These are phyloP conservation scores for Helianthus annuus DNA, from an alignment of 129 eudicot species.

Conservation along the genomic window HanXRQr2.0-SUNRISE NC_035448.2:3163821-3164320, in stretches of 20 bases:
- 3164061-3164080: conserved; percentile 7
- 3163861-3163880: neutral
- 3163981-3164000: neutral
- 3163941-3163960: neutral
- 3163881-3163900: too few relatives aligned
- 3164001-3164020: neutral
- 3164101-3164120: neutral
- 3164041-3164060: neutral
- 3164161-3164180: neutral
- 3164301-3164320: too few relatives aligned
- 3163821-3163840: too few relatives aligned
- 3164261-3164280: too few relatives aligned
- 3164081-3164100: neutral
- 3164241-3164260: too few relatives aligned
- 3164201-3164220: too few relatives aligned
- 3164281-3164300: too few relatives aligned
- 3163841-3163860: neutral
- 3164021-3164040: neutral
- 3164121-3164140: conserved; percentile 1
- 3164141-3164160: neutral
- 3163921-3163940: neutral
- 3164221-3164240: too few relatives aligned
- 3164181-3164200: too few relatives aligned
- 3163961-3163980: neutral
- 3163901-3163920: neutral